Base-by-base conservation (phyloP, 805 yeast genomes). In the Cyberlindnera euphorbiiphila region DNA sequence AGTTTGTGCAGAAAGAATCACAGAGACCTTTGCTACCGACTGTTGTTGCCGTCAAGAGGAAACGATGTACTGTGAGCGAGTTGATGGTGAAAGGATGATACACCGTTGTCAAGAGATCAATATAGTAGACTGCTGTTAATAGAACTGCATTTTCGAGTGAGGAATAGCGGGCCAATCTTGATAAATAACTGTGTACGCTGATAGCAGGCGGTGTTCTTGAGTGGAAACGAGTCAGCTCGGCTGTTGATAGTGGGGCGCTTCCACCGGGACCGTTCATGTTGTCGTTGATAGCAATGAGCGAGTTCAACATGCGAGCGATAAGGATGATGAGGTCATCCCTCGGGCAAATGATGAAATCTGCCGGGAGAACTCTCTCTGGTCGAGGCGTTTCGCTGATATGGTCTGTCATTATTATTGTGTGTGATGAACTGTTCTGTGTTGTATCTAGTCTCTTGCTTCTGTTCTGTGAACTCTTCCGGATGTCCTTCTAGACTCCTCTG, bases 21-120 rank as follows among this genome's bases (percentile, higher is more conserved):
- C 96, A 88, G 47, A 88, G 69, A 1, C 95, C 91, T 58, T 91
- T 91, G 46, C 91, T 81, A 0, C 93, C 95, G 2, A 91, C 77
- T 42, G 94, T 85, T 0, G 96, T 88, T 1, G 96, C 93, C 0
- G 96, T 89, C 27, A 91, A 68, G 36, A 91, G 62, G 53, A 88
- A 93, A 41, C 98, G 72, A 58, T 91, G 98, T 4, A 91, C 96
- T 0, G 98, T 91, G 58, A 93, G 73, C 2, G 96, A 84, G 61
- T 87, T 91, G 43, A 91, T 64, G 13, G 89, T 83, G 65, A 91
- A 91, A 27, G 75, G 73, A 5, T 87, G 79, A 55, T 81, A 91
- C 33, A 82, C 80, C 34, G 78, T 74, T 11, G 95, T 76, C 36
- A 93, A 65, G 19, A 93, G 66, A 57, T 91, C 98, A 39, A 89